These are phyloP conservation scores for Colletotrichum orchidophilum DNA, from an alignment of 2,329 filamentous ascomycete species.

Conservation along the genomic window DNA sequence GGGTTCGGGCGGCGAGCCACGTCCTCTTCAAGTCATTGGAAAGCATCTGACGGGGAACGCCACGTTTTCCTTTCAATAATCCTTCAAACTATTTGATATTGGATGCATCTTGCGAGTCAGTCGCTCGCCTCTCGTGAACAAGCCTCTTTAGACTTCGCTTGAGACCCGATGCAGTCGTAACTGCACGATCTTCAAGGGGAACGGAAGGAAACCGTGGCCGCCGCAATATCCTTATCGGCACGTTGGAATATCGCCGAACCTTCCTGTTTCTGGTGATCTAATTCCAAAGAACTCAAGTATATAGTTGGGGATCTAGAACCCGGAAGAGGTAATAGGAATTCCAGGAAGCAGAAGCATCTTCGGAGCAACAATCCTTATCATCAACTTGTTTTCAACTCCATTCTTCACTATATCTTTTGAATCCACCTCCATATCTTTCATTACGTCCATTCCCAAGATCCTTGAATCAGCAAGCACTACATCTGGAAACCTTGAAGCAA, in stretches of 20 bases:
- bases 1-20: background rate
- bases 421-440: background rate
- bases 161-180: background rate
- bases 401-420: too few species aligned
- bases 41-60: too few species aligned
- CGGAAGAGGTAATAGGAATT: background rate
- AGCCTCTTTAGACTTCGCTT: background rate
- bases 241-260: background rate
- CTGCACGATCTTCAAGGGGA: conserved; percentile 3
- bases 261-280: background rate
- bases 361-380: background rate
- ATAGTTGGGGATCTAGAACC: background rate
- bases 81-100: conserved; percentile 29
- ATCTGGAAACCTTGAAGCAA: background rate
- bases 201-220: background rate
- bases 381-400: background rate
- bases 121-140: background rate
- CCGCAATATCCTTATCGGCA: background rate
- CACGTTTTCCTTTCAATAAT: conserved; percentile 35
- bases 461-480: background rate
- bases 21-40: background rate
- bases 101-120: conserved; percentile 10
- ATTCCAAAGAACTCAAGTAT: background rate
- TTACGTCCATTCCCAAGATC: background rate
- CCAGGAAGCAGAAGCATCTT: background rate